Base-by-base conservation (phyloP, 2,329 filamentous ascomycete species). In the Aureobasidium subglaciale region DNA sequence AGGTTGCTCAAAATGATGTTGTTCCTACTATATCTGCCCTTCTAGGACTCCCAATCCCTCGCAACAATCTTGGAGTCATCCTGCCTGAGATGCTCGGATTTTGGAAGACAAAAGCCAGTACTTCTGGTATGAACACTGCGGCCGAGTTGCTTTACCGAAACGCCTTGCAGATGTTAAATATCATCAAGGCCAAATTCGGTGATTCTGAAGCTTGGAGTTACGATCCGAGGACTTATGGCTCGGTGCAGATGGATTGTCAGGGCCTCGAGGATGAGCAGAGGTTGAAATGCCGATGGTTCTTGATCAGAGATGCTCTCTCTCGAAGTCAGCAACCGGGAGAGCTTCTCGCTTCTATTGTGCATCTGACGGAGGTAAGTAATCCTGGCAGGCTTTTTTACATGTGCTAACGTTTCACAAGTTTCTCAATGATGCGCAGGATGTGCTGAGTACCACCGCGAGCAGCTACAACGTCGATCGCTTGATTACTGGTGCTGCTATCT, bases 1-100 rank as follows among this genome's bases (percentile, higher is more conserved):
- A 77, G 55, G 82, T 97, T n/a, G 88, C 97, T 67, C 93, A 99
- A 72, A 95, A 90, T 1, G 95, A 99, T 70, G 80, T 99, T 58
- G 90, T 89, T 0, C 91, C 93, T 1, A 96, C 92, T 0, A 75
- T 99, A 20, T 90, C 88, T 10, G 90, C 86, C 1, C 74, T 99
- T 27, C 78, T 99, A 41, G 91, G 91, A 0, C 86, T 99, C 61
- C 92, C 93, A 0, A 78, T 95, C 1, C 88, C 93, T 0, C 83
- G 85, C 68, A 99, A 99, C 66, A 97, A 90, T 60, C 74, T 99
- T 0, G 93, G 93, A 1, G 84, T 90, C 1, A 85, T 96, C 59
- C 90, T 97, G 46, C 77, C 82, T 0, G 83, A 90, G 5, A 86
- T 99, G 61, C 73, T 96, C 15, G 75, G 79, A 0, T 82, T 97